phyloP scores from a whole-genome alignment of 2,329 filamentous ascomycete species.

The Pseudogymnoascus sp. region DNA sequence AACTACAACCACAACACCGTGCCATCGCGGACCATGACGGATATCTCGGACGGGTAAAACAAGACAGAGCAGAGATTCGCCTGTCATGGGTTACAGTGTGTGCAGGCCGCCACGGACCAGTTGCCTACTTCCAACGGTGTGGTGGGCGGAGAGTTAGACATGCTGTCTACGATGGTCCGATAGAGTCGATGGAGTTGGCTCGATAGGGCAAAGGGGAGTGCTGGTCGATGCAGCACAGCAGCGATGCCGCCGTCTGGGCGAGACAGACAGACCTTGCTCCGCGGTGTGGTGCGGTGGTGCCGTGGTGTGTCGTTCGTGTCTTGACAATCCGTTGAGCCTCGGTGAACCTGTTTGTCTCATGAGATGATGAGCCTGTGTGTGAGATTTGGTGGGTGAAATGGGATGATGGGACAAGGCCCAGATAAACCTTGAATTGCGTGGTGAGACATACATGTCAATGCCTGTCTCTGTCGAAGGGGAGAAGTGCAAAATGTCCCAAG shows the following conservation, averaged over 20 bases:
- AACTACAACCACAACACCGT: slow-evolving; percentile 3
- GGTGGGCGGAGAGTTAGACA: not conserved
- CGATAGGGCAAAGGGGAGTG: not conserved
- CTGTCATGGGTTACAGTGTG: slow-evolving; percentile 1
- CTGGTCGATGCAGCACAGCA: not conserved
- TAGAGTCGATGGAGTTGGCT: slow-evolving; percentile 3
- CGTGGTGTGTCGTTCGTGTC: not conserved
- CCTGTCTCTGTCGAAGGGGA: no score
- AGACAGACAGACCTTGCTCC: slow-evolving; percentile 5
- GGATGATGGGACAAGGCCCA: not conserved
- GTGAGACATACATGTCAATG: slow-evolving; percentile 7
- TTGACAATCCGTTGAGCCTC: slow-evolving; percentile 1
- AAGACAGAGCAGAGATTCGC: no score
- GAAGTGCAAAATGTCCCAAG: no score
- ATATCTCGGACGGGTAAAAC: not conserved
- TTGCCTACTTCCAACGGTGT: not conserved
- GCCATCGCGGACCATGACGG: not conserved
- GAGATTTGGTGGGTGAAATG: not conserved
- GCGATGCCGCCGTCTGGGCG: no score
- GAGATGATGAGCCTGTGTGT: not conserved
- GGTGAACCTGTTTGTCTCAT: not conserved
- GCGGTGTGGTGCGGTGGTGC: no score
- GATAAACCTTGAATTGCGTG: slow-evolving; percentile 5
- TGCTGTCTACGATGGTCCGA: not conserved
- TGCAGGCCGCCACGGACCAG: not conserved